These are phyloP conservation scores for Ochetophila trinervis DNA, from an alignment of 306 rosid species.

Conservation along the genomic window DNA sequence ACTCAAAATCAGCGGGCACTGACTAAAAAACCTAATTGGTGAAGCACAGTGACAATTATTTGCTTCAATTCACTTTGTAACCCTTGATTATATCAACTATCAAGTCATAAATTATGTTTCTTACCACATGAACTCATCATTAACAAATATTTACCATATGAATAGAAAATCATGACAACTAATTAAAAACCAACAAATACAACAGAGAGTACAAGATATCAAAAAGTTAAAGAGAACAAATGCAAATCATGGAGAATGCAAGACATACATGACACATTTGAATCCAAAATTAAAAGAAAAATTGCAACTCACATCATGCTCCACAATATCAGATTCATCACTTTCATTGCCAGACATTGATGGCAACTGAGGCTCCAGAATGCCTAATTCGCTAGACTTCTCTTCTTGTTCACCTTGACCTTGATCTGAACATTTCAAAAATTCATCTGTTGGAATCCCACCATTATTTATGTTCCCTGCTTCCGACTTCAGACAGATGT, in stretches of 20 bases:
- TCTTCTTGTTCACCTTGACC: conserved; percentile 34
- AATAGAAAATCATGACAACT: background rate
- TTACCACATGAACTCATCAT: background rate
- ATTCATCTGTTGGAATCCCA: conserved; percentile 33
- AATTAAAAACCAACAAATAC: background rate
- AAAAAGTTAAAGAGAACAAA: background rate
- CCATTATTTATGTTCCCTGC: conserved; percentile 39
- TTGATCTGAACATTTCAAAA: conserved; percentile 31
- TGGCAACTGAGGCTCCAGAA: conserved; percentile 43
- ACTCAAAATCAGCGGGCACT: background rate
- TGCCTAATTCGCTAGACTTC: conserved; percentile 39
- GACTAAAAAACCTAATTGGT: background rate
- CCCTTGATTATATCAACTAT: background rate
- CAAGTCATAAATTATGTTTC: background rate
- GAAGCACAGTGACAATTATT: background rate
- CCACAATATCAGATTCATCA: conserved; percentile 82
- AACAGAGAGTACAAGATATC: background rate
- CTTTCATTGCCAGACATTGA: conserved; percentile 59
- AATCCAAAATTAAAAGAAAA: conserved; percentile 12
- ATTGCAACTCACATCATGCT: conserved; percentile 78
- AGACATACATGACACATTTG: background rate
- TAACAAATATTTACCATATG: background rate
- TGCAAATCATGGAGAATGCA: background rate
- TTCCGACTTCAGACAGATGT: conserved; percentile 39
- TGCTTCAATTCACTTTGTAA: background rate